These are phyloP conservation scores for Trichomonas gallinae DNA, from an alignment of 208 protist genomes.

Conservation along the genomic window DNA sequence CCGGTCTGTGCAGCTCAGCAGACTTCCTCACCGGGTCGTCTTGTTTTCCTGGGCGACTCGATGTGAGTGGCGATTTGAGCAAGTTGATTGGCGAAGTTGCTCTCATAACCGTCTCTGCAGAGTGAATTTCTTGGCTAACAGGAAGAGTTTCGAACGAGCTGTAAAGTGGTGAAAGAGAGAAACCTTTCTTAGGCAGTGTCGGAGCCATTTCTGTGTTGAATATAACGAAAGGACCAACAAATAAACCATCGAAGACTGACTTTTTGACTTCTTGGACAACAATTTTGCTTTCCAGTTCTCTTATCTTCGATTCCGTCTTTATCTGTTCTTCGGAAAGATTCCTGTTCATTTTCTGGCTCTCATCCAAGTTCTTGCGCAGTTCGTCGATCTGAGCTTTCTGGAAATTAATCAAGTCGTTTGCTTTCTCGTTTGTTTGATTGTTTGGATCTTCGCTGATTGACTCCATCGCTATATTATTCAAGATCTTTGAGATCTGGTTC, in stretches of 20 bases:
- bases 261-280: background rate
- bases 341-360: background rate
- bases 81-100: background rate
- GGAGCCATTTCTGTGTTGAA: background rate
- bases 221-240: background rate
- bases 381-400: background rate
- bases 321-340: background rate
- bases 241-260: background rate
- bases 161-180: background rate
- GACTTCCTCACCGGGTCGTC: background rate
- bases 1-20: background rate
- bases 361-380: background rate
- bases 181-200: background rate
- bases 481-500: background rate
- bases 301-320: background rate
- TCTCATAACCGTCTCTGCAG: background rate
- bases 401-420: background rate
- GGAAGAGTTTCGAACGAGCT: background rate
- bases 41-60: background rate
- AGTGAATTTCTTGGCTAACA: background rate
- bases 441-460: too few species aligned
- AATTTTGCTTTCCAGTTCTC: background rate
- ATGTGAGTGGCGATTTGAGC: background rate
- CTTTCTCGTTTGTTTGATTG: background rate
- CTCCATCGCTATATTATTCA: background rate